Conservation (phyloP, 306 rosid genomes). For the Pterocarpus macrocarpus region DNA sequence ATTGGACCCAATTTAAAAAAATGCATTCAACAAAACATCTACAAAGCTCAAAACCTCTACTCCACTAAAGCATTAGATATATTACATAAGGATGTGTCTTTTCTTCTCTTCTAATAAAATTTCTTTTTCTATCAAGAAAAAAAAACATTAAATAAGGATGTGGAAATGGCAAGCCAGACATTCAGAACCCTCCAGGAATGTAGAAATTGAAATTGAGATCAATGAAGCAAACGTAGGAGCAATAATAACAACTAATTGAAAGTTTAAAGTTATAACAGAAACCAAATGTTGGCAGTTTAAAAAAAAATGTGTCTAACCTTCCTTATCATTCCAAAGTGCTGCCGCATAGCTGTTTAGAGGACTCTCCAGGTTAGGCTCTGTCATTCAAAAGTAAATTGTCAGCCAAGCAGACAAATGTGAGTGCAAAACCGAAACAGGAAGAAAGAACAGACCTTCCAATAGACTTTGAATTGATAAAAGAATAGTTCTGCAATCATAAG, state of each 20-base stretch:
- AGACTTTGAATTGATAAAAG: conserved; percentile 95
- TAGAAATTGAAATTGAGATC: conserved; percentile 9
- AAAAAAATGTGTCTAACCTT: conserved; percentile 61
- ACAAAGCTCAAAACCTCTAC: neutral
- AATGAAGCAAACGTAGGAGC: conserved; percentile 16
- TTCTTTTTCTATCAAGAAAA: too few relatives aligned
- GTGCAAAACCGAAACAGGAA: conserved; percentile 37
- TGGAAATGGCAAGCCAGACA: neutral
- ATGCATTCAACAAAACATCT: conserved; percentile 8
- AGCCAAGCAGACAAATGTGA: conserved; percentile 43
- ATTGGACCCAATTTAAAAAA: conserved; percentile 7
- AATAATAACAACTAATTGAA: conserved; percentile 26
- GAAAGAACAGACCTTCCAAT: conserved; percentile 75
- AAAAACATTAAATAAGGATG: neutral
- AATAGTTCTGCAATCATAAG: conserved; percentile 96
- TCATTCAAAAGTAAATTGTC: conserved; percentile 48
- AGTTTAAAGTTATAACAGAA: conserved; percentile 18
- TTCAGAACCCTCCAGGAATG: conserved; percentile 3
- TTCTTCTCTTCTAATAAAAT: too few relatives aligned
- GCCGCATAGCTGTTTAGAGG: conserved; percentile 97
- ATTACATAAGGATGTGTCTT: too few relatives aligned
- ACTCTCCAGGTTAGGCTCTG: conserved; percentile 97
- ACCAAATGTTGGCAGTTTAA: neutral
- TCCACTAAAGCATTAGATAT: neutral
- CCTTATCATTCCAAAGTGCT: conserved; percentile 82